phyloP scores from a whole-genome alignment of 192 early-diverging fungal genomes.

The Haplosporangium gracile region DNA sequence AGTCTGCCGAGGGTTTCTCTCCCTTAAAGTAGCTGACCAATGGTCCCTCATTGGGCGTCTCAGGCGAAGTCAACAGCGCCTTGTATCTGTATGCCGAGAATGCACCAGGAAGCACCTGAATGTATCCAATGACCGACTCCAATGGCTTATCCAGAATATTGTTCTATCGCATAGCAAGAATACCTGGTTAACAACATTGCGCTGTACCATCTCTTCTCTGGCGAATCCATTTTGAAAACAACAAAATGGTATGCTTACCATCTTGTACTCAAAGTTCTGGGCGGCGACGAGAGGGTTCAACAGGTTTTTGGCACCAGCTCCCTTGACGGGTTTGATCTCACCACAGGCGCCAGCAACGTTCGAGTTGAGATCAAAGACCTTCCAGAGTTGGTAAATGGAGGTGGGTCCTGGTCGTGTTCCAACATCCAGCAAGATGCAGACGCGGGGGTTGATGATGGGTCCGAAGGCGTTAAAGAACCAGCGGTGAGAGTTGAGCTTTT shows the following conservation, averaged over 20 bases:
- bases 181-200: not conserved
- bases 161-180: slow-evolving; percentile 18
- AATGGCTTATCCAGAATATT: slow-evolving; percentile 86
- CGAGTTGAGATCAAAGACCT: slow-evolving; percentile 74
- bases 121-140: slow-evolving; percentile 82
- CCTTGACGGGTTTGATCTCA: slow-evolving; percentile 75
- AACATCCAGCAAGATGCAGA: slow-evolving; percentile 80
- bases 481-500: slow-evolving; percentile 79
- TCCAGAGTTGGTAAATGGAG: slow-evolving; percentile 67
- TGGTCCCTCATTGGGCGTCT: slow-evolving; percentile 68
- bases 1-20: slow-evolving; percentile 63
- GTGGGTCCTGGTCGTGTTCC: slow-evolving; percentile 77
- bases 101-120: slow-evolving; percentile 85
- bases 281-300: slow-evolving; percentile 81
- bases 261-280: slow-evolving; percentile 87
- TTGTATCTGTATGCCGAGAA: slow-evolving; percentile 83
- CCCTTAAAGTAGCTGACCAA: slow-evolving; percentile 80
- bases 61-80: slow-evolving; percentile 70
- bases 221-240: not conserved
- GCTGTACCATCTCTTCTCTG: too few relatives aligned
- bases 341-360: slow-evolving; percentile 86
- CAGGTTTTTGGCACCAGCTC: slow-evolving; percentile 66
- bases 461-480: slow-evolving; percentile 87
- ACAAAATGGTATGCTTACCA: slow-evolving; percentile 47
- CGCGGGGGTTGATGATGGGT: slow-evolving; percentile 72